Evolutionary conservation across 257 asterid species (phyloP), one percentile per base, ranked within the genome.

Genomic region (Coffea eugenioides): DNA sequence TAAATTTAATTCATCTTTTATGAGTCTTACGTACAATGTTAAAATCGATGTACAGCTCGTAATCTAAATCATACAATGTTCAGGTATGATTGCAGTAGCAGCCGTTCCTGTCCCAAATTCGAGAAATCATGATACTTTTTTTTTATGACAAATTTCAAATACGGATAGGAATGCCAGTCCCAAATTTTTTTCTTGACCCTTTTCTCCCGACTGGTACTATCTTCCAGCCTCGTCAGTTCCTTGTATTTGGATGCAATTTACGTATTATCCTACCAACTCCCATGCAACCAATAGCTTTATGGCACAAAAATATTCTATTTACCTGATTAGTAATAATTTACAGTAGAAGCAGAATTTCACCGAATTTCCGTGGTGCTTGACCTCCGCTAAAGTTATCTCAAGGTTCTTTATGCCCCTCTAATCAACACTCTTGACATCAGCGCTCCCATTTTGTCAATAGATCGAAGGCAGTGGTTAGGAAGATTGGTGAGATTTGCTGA

Each of bases 401-500:
- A 31, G 67, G 67, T 73, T 52, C 18, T 41, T 31, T 18, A 57
- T 74, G n/a, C 14, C 65, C 2, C 14, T 56, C 41, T 14, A 31
- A 66, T 59, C 41, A 59, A 62, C 73, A 46, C 21, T 45, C 9
- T 25, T 46, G 64, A 64, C 80, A 76, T 76, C 73, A 65, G 18
- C 45, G 27, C 34, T 15, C 13, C 48, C 71, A n/a, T 23, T 76
- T 62, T 62, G 72, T 62, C 72, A 62, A 76, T 25, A 25, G 15
- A 39, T 39, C 43, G 43, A 8, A 3, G 64, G 43, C 36, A 41
- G 52, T 61, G 49, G 82, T 66, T 80, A 73, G 76, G 82, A 73
- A 68, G 43, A 79, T 3, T 56, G 78, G 59, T 79, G 77, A 27
- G 78, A 62, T 73, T 31, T 79, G 67, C 71, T 4, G 82, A 66